These are phyloP conservation scores for Pseudonitzschia pungens DNA, from an alignment of 108 stramenopile genomes.

Conservation along the genomic window DNA sequence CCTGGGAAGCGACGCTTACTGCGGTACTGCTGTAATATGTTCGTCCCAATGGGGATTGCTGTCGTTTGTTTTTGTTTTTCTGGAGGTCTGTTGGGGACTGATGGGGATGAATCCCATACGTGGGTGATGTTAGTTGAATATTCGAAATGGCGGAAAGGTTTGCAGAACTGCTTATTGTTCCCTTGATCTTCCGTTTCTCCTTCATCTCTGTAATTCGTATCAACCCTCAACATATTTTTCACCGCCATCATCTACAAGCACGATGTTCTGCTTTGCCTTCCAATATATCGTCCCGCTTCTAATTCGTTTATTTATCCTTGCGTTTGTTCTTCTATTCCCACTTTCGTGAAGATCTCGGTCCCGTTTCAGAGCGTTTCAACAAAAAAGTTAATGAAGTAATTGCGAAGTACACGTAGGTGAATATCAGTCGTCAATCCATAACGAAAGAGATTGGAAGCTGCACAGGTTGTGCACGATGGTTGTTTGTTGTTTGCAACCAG, in stretches of 20 bases:
- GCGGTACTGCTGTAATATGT: not conserved
- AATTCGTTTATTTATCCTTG: not conserved
- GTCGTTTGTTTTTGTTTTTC: not conserved
- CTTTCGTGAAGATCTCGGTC: too few relatives aligned
- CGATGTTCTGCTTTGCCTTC: not conserved
- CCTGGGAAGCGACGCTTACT: not conserved
- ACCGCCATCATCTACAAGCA: not conserved
- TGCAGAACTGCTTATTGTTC: not conserved
- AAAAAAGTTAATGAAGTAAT: too few relatives aligned
- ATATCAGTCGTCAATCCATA: too few relatives aligned
- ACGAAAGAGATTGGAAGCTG: too few relatives aligned
- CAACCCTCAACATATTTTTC: not conserved
- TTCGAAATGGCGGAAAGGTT: not conserved
- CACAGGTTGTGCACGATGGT: too few relatives aligned
- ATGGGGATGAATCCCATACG: slow-evolving; percentile 6
- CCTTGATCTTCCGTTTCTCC: not conserved
- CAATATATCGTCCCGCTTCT: not conserved
- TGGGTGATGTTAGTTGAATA: not conserved
- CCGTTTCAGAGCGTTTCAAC: too few relatives aligned
- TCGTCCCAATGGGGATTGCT: not conserved
- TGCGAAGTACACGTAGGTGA: too few relatives aligned
- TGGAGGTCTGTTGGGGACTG: not conserved
- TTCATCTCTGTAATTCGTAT: slow-evolving; percentile 10
- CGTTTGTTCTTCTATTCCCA: too few relatives aligned
- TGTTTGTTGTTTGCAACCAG: too few relatives aligned